Base-by-base conservation (phyloP, 192 early-diverging fungal species). In the Thamnidium elegans region DNA sequence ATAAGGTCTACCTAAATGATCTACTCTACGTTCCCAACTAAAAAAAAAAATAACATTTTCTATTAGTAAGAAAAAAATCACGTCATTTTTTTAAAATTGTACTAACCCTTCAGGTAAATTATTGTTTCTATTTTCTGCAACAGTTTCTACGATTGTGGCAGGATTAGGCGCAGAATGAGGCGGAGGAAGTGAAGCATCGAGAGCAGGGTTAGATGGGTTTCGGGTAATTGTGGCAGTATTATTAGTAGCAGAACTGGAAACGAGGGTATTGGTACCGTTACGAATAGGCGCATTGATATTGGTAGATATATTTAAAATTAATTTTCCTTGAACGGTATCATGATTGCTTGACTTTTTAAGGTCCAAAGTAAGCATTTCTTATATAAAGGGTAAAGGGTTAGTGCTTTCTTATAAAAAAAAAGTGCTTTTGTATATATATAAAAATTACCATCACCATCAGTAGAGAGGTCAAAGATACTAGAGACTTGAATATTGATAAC, bases 11-110 rank as follows among this genome's bases (percentile, higher is more conserved):
- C 94, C 92, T 50, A 95, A 69, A 68, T 95, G 89, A 84, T 99
- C 97, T 21, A 89, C 83, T 56, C 97, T 88, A 53, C 94, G 84
- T 84, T 99, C 97, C 97, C 97, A 99, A 44, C 96, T 91, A 69
- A 34, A 42, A 44, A 31, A 55, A 13, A 31, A 17, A 31, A 14
- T 94, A 94, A 11, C 92, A 93, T 11, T 92, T 95, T 31, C 13
- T 4, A 5, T n/a, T 21, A 44, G 13, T 91, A 69, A 34, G 15
- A 42, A 44, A 31, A 31, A 17, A 31, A 14, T 94, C 94, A 11
- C 92, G 92, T 11, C 93, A 94, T 31, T 11, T 13, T 4, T n/a
- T 21, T 46, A 15, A 48, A n/a, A 44, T 19, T n/a, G n/a, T 34
- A 55, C 54, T 56, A 10, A 55, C 54, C 54, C 54, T 55, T 55